A percentile compares a stretch with the other conserved stretches of the same genome.
Evolutionary conservation across 139 green algal genomes (phyloP).

Genomic region (Micromonas commoda): DNA sequence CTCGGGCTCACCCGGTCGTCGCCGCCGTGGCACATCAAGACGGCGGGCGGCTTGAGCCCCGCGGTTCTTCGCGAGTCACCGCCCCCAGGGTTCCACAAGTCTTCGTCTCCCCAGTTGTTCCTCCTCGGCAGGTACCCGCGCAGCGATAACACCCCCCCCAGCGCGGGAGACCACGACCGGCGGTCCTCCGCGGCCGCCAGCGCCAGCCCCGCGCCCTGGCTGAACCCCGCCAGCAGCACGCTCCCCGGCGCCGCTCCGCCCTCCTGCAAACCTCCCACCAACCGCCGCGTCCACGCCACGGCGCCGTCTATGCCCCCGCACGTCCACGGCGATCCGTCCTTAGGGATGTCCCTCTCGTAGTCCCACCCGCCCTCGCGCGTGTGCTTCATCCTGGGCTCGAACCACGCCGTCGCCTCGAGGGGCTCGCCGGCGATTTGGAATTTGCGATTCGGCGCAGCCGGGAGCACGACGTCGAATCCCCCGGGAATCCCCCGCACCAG

Average conservation of each 20-base stretch:
- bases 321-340: not conserved
- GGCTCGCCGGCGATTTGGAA: not conserved
- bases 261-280: not conserved
- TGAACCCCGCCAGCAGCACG: slow-evolving; percentile 11
- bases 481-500: not conserved
- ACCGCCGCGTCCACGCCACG: not conserved
- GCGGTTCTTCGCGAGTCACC: too few species aligned
- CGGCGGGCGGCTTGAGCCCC: too few species aligned
- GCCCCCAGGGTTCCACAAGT: not conserved
- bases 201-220: slow-evolving; percentile 5
- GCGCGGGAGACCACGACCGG: not conserved
- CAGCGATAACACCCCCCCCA: not conserved
- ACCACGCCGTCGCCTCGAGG: slow-evolving; percentile 3
- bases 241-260: not conserved
- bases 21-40: not conserved
- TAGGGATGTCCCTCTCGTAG: too few species aligned
- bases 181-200: not conserved
- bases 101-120: not conserved
- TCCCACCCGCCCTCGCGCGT: not conserved
- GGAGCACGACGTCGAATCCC: not conserved
- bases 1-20: not conserved
- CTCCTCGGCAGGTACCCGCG: slow-evolving; percentile 8
- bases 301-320: slow-evolving; percentile 6
- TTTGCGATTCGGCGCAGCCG: not conserved
- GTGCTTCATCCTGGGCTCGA: slow-evolving; percentile 13